Base-by-base conservation (phyloP, 2,329 filamentous ascomycete species). In the Elsinoe batatas region DNA sequence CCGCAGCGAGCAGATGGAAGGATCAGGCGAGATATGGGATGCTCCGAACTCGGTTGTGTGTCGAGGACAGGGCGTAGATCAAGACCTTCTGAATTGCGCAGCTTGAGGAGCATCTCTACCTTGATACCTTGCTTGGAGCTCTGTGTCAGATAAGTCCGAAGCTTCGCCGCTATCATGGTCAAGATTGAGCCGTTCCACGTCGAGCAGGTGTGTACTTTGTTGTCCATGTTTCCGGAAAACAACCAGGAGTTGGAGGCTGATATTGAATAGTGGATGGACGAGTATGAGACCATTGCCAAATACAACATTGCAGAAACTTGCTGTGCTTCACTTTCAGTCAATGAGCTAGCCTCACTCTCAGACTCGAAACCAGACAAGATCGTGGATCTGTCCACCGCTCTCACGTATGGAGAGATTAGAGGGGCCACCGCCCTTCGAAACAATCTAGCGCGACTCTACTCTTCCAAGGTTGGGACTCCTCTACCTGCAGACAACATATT, bases 301-400 rank as follows among this genome's bases (percentile, higher is more conserved):
- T 78, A 78, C 67, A 91, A 94, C 68, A 79, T 91, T 49, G 85
- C 87, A 57, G 87, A 91, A 69, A 91, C 87, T 0, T 91, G 87
- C 65, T 85, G 81, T 56, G 81, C 84, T 2, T 88, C 85, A 3
- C 75, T 91, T 18, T 90, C 87, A 0, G 72, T 91, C 57, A 76
- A 85, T 20, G 80, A 90, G 47, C 75, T 91, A 3, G 71, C 76
- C 8, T 69, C 69, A 0, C 69, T 91, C 22, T 82, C 76, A 15
- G 78, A 79, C 43, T 77, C 82, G 61, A 77, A 64, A 53, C 58
- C 60, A 7, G 62, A 61, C 53, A 60, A 65, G 18, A 79, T 71
- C 65, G 73, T 71, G 40, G 66, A 76, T 40, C 74, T 79, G 4
- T 79, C 79, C 3, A 78, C 72, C 49, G 79, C 78, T 60, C 79